phyloP scores from a whole-genome alignment of 1,139 yeast species.

The Meyerozyma carpophila region DNA sequence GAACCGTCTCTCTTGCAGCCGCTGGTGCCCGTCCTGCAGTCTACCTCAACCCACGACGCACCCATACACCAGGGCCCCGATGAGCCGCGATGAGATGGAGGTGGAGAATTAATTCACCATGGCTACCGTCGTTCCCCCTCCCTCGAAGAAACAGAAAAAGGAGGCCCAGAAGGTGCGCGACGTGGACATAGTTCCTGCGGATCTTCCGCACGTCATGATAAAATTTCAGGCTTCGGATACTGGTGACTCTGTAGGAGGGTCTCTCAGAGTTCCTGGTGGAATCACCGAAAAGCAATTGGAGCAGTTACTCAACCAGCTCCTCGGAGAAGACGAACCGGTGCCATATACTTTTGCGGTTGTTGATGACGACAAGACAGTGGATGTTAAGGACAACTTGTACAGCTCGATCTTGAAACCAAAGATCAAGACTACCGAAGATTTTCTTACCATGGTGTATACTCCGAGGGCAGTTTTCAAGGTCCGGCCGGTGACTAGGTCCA shows the following conservation, averaged over 20 bases:
- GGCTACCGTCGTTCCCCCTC: constrained; percentile 96
- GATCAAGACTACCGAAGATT: constrained; percentile 86
- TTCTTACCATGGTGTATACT: constrained; percentile 82
- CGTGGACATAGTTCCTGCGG: constrained; percentile 67
- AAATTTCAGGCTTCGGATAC: constrained; percentile 92
- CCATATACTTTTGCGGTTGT: constrained; percentile 82
- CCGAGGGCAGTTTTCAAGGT: constrained; percentile 96
- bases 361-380: constrained; percentile 46
- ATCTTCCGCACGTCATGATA: constrained; percentile 81
- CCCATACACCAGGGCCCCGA: constrained; percentile 4
- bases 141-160: constrained; percentile 80
- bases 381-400: constrained; percentile 73
- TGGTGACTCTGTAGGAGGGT: constrained; percentile 84
- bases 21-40: not conserved
- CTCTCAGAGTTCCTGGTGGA: constrained; percentile 87
- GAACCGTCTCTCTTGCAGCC: constrained; percentile 1
- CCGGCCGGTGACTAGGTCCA: constrained; percentile 82
- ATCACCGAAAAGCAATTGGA: constrained; percentile 84
- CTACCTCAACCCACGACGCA: not conserved
- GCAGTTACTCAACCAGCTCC: constrained; percentile 72
- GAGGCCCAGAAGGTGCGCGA: constrained; percentile 80
- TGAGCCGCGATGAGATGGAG: constrained; percentile 8
- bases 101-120: constrained; percentile 26
- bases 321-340: constrained; percentile 75
- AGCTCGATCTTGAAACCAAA: constrained; percentile 81